Evolutionary conservation across 768 basidiomycete species (phyloP).

Genomic region (Multifurca ochricompacta): DNA sequence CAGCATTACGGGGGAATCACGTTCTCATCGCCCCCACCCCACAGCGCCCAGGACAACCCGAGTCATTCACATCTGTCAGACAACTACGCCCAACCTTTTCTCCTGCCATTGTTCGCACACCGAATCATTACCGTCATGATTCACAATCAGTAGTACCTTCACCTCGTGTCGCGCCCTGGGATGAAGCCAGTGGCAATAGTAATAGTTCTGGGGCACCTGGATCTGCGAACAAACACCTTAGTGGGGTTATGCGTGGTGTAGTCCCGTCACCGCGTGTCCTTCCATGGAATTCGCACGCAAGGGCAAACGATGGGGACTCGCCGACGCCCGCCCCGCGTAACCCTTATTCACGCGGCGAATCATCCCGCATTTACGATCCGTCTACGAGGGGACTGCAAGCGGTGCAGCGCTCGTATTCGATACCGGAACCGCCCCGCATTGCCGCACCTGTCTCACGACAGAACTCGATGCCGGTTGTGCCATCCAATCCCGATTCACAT

Average conservation of each 20-base stretch:
- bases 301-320: constrained; percentile 4
- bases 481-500: background rate
- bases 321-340: constrained; percentile 14
- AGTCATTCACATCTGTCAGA: constrained; percentile 42
- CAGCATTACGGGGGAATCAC: constrained; percentile 13
- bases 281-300: constrained; percentile 5
- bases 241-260: background rate
- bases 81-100: constrained; percentile 65
- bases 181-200: background rate
- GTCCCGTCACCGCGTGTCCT: constrained; percentile 12
- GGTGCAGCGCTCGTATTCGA: constrained; percentile 16
- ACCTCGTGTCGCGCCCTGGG: constrained; percentile 14
- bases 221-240: constrained; percentile 11
- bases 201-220: background rate
- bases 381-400: background rate
- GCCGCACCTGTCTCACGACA: constrained; percentile 8
- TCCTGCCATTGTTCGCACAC: constrained; percentile 59
- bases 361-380: constrained; percentile 1
- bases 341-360: constrained; percentile 3
- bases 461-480: constrained; percentile 15
- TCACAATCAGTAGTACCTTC: constrained; percentile 16
- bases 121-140: constrained; percentile 43
- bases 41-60: constrained; percentile 23
- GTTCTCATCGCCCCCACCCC: constrained; percentile 20
- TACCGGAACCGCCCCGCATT: constrained; percentile 4